These are phyloP conservation scores for Agapanthus africanus DNA, from an alignment of 106 monocot species.

Conservation along the genomic window DNA sequence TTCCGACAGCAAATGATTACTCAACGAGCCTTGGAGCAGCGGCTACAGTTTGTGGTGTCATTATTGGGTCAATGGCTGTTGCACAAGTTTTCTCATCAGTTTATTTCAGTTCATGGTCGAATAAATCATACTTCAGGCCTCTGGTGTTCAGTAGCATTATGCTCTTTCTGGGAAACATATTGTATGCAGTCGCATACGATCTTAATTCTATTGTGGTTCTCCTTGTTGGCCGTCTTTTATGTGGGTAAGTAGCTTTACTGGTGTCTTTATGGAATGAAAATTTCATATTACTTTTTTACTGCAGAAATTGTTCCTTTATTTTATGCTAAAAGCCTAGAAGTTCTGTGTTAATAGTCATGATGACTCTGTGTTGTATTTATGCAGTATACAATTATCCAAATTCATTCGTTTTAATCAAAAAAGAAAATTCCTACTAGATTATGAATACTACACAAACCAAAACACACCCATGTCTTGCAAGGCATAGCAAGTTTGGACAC, in stretches of 20 bases:
- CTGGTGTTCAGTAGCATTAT: conserved; percentile 85
- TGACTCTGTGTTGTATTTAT: no score
- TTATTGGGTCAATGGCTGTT: conserved; percentile 95
- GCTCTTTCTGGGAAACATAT: conserved; percentile 67
- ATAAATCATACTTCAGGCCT: conserved; percentile 86
- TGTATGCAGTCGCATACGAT: conserved; percentile 92
- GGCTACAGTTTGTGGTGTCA: conserved; percentile 89
- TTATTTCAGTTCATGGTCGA: conserved; percentile 97
- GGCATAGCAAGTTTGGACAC: no score
- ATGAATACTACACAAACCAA: no score
- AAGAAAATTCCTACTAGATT: no score
- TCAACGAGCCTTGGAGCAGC: conserved; percentile 85
- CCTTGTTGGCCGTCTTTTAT: conserved; percentile 75
- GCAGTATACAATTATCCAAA: no score
- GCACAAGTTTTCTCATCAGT: conserved; percentile 94
- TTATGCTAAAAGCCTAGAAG: no score
- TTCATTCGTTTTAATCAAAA: no score
- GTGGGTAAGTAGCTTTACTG: conserved; percentile 54
- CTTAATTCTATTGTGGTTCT: conserved; percentile 62
- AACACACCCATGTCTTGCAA: no score
- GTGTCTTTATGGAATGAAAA: no score
- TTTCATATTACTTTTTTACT: no score
- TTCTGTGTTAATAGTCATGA: no score
- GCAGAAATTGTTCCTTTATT: no score
- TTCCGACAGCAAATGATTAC: conserved; percentile 94